Percentiles rank a stretch among this genome's conserved stretches.
phyloP scores from a whole-genome alignment of 768 basidiomycete genomes.

The Paxillus involutus region DNA sequence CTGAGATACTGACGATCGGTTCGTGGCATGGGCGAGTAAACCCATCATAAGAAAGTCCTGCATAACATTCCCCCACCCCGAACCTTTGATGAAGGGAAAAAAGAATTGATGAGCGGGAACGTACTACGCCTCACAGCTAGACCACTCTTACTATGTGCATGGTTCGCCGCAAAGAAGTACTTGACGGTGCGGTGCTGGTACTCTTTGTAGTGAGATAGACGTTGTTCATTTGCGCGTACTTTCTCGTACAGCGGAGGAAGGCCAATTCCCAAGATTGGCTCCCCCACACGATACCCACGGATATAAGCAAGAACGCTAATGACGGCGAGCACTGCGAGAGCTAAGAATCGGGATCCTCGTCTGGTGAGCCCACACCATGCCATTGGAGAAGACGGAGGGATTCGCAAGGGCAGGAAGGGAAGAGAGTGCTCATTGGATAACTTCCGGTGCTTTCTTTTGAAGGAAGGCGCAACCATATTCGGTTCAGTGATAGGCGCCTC shows the following conservation, averaged over 20 bases:
- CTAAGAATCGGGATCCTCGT: slow-evolving; percentile 21
- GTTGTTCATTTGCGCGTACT: slow-evolving; percentile 37
- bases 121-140: not conserved
- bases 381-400: slow-evolving; percentile 13
- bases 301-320: slow-evolving; percentile 15
- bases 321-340: slow-evolving; percentile 4
- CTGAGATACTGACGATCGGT: slow-evolving; percentile 32
- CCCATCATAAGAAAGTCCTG: slow-evolving; percentile 38
- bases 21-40: slow-evolving; percentile 33
- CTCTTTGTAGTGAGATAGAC: slow-evolving; percentile 40
- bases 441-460: slow-evolving; percentile 4
- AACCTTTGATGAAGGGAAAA: slow-evolving; percentile 21
- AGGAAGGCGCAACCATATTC: not conserved
- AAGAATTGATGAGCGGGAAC: not conserved
- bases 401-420: not conserved
- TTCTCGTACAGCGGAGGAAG: slow-evolving; percentile 44
- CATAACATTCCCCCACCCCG: slow-evolving; percentile 43
- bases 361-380: slow-evolving; percentile 20
- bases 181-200: slow-evolving; percentile 35
- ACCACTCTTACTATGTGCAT: slow-evolving; percentile 37
- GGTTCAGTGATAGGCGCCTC: not conserved
- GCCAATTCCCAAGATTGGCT: not conserved
- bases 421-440: not conserved
- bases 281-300: slow-evolving; percentile 4
- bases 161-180: slow-evolving; percentile 50